phyloP scores from a whole-genome alignment of 345 rosid genomes.

The Brassica juncea region DNA sequence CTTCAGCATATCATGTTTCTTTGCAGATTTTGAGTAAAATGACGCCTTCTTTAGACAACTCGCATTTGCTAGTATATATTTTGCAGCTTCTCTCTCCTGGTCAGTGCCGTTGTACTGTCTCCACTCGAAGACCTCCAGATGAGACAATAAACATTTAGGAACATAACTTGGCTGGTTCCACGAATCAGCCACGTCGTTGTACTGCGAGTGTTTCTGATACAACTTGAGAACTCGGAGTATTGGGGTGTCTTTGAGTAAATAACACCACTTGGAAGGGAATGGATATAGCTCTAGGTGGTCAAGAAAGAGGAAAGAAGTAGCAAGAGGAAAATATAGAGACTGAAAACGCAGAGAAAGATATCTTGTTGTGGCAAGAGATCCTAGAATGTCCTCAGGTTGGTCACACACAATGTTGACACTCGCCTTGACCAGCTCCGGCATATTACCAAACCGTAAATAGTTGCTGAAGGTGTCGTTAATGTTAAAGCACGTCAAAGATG shows the following conservation, averaged over 20 bases:
- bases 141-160: constrained; percentile 9
- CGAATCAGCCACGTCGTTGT: background rate
- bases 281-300: constrained; percentile 18
- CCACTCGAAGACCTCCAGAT: constrained; percentile 30
- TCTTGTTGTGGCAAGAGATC: constrained; percentile 14
- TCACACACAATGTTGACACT: constrained; percentile 8
- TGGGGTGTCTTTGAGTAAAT: constrained; percentile 1
- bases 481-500: constrained; percentile 17
- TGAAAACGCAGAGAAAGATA: constrained; percentile 16
- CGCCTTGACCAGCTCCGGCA: constrained; percentile 5
- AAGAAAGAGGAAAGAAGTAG: constrained; percentile 16
- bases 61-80: constrained; percentile 10
- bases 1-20: background rate
- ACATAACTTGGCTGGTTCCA: background rate
- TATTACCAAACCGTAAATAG: constrained; percentile 4
- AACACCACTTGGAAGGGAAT: constrained; percentile 3
- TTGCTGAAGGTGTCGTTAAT: constrained; percentile 6
- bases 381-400: constrained; percentile 7
- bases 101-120: background rate
- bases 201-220: background rate
- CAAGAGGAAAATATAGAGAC: background rate
- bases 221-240: constrained; percentile 21
- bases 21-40: constrained; percentile 14
- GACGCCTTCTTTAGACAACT: background rate
- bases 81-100: constrained; percentile 11